Evolutionary conservation across 768 basidiomycete species (phyloP).

Genomic region (Rhodotorula sphaerocarpa): DNA sequence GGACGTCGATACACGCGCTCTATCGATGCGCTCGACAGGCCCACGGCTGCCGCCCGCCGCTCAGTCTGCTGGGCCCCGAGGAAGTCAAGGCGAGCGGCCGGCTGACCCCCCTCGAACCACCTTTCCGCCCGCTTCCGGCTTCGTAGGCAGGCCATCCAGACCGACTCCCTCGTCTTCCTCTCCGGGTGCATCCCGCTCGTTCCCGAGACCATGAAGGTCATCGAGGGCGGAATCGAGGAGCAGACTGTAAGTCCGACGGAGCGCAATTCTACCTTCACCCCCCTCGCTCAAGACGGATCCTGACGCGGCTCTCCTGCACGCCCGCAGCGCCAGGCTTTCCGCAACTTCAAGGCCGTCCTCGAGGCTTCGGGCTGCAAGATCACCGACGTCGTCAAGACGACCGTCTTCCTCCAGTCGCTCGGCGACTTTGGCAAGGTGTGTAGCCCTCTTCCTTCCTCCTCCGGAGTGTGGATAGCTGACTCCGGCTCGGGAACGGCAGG

Average conservation of each 20-base stretch:
- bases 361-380: constrained; percentile 71
- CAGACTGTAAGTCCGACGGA: constrained; percentile 56
- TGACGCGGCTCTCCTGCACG: too few species aligned
- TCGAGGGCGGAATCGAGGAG: constrained; percentile 63
- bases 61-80: too few species aligned
- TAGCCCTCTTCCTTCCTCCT: too few species aligned
- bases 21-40: too few species aligned
- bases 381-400: constrained; percentile 80
- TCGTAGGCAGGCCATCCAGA: constrained; percentile 36
- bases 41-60: too few species aligned
- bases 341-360: constrained; percentile 75
- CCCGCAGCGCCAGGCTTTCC: constrained; percentile 65
- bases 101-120: too few species aligned
- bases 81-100: not conserved
- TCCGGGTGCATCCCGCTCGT: constrained; percentile 83
- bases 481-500: constrained; percentile 41
- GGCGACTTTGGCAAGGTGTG: constrained; percentile 61
- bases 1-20: too few species aligned
- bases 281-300: not conserved
- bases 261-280: not conserved
- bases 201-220: constrained; percentile 62
- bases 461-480: not conserved
- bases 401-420: constrained; percentile 52
- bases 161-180: constrained; percentile 55
- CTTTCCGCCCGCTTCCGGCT: too few species aligned